A percentile compares a stretch with the other conserved stretches of the same genome.
These are phyloP conservation scores for Arthrobotrys sphaeroides DNA, from an alignment of 2,329 filamentous ascomycete species.

Conservation along the genomic window DNA sequence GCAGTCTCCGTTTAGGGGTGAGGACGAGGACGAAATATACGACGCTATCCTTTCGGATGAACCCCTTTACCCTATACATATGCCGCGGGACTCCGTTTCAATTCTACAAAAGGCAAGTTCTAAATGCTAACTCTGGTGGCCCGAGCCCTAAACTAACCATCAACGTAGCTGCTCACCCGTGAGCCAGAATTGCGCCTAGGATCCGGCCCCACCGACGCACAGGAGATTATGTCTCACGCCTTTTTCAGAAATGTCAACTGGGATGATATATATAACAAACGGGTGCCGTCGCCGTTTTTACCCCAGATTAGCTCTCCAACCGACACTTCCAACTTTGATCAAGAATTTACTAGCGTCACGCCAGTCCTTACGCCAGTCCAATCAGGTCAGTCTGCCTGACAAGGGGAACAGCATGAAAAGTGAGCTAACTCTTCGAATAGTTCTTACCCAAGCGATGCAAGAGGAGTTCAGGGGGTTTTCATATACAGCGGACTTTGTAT, in stretches of 20 bases:
- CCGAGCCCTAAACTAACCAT: conserved; percentile 12
- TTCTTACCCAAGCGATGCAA: conserved; percentile 97
- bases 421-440: conserved; percentile 64
- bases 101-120: conserved; percentile 80
- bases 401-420: neutral
- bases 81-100: conserved; percentile 96
- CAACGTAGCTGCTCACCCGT: conserved; percentile 75
- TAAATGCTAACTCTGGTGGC: neutral
- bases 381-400: conserved; percentile 74
- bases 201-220: conserved; percentile 93
- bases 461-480: conserved; percentile 99
- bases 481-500: conserved; percentile 91
- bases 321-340: conserved; percentile 99
- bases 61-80: conserved; percentile 96
- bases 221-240: conserved; percentile 98
- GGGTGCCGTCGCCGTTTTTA: conserved; percentile 85
- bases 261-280: conserved; percentile 98
- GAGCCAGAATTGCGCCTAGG: conserved; percentile 93
- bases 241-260: conserved; percentile 98
- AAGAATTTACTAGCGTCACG: conserved; percentile 97
- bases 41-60: conserved; percentile 97
- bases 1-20: conserved; percentile 97
- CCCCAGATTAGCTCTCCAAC: conserved; percentile 90
- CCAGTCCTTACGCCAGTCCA: conserved; percentile 96
- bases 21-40: conserved; percentile 99